Base-by-base conservation (phyloP, 2,329 filamentous ascomycete species). In the Colletotrichum trifolii region DNA sequence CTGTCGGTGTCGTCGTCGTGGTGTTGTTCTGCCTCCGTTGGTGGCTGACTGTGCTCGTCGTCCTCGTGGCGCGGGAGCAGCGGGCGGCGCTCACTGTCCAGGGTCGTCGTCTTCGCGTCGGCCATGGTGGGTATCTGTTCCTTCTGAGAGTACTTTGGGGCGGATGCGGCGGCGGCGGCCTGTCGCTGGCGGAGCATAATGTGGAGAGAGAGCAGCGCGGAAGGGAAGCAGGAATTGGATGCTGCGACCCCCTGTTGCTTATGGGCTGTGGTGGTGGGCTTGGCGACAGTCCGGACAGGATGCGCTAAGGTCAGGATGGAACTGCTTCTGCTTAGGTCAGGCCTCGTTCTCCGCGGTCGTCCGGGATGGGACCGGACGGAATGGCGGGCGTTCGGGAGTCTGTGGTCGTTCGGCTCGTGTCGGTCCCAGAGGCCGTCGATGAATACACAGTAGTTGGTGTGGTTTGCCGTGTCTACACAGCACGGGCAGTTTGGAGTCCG, bases 141-240 rank as follows among this genome's bases (percentile, higher is more conserved):
- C 47, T 66, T 66, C 53, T 63, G 63, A 66, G 53, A 34, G 46
- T 40, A 47, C 25, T 56, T 43, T 12, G 60, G 39, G 53, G 46
- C 9, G 48, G 57, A 58, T 56, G 61, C 60, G 43, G 67, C 55
- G 49, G 60, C 65, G 49, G 65, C 63, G 17, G 17, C 17, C 54
- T 69, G 68, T 55, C 69, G 64, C 54, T 69, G 69, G 61, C 69
- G 69, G 68, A 71, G 61, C 69, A 67, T 67, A 45, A 46, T 69
- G 61, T 59, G 60, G 60, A 65, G 55, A 60, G 58, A 34, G 42
- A 35, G 46, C 42, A 35, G 39, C 35, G 42, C 55, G 46, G 54
- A 15, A 7, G 36, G 57, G 58, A 25, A 45, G 33, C 50, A 45
- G 53, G 33, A 47, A 47, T 47, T 62, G 63, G 59, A 17, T 57